phyloP scores from a whole-genome alignment of 129 eudicot genomes.

The Silybum marianum region DNA sequence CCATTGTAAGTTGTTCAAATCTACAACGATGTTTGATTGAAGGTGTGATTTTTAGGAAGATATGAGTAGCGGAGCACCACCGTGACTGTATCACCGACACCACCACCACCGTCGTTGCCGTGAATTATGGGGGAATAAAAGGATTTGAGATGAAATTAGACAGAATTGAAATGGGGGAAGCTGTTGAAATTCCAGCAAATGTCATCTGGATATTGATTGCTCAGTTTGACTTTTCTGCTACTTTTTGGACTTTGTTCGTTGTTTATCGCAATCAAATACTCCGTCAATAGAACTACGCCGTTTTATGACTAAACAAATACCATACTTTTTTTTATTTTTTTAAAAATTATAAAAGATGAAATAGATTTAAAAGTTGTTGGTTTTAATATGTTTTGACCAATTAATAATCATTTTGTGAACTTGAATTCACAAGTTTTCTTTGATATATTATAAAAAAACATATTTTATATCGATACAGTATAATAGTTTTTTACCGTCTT shows the following conservation, averaged over 20 bases:
- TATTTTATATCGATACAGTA: too few relatives aligned
- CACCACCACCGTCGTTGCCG: constrained; percentile 7
- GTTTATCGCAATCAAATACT: neutral
- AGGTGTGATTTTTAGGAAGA: neutral
- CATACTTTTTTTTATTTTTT: neutral
- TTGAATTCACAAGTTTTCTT: neutral
- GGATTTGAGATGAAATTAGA: neutral
- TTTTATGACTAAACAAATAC: neutral
- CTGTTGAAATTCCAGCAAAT: constrained; percentile 28
- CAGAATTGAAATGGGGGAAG: neutral
- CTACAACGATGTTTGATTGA: neutral
- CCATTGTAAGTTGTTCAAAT: constrained; percentile 42
- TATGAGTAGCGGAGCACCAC: neutral
- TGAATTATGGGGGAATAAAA: neutral
- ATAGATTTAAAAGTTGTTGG: too few relatives aligned
- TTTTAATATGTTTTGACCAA: too few relatives aligned
- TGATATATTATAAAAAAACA: too few relatives aligned
- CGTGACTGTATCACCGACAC: neutral
- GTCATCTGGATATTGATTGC: constrained; percentile 23
- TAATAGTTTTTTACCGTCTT: too few relatives aligned
- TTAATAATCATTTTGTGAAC: neutral
- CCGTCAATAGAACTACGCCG: neutral
- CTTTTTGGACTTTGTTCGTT: neutral
- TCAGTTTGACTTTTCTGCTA: constrained; percentile 21
- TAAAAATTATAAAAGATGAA: too few relatives aligned